Conservation (phyloP, 345 rosid species). For the Eucalyptus sideroxylon region DNA sequence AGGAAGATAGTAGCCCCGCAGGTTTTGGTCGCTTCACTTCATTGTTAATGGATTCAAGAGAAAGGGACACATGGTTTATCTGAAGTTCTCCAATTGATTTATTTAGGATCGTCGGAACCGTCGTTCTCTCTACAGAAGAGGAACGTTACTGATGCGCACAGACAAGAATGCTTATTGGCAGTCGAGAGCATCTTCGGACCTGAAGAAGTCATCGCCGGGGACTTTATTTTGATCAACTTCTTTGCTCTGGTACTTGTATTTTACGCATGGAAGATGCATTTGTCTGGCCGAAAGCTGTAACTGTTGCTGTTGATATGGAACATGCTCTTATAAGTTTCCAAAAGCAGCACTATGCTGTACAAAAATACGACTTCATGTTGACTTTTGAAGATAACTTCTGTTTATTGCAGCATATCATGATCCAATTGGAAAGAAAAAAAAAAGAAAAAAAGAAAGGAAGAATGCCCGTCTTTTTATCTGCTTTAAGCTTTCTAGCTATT, state of each 20-base stretch:
- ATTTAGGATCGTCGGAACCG: slow-evolving; percentile 12
- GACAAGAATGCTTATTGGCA: slow-evolving; percentile 50
- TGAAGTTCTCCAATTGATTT: background rate
- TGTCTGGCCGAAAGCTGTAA: background rate
- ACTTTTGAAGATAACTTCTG: background rate
- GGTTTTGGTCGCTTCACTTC: slow-evolving; percentile 7
- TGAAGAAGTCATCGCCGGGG: slow-evolving; percentile 33
- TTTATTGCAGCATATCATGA: background rate
- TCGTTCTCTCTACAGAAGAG: slow-evolving; percentile 21
- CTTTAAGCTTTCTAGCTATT: background rate
- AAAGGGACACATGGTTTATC: background rate
- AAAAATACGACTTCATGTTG: accelerated
- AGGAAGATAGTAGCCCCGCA: slow-evolving; percentile 2
- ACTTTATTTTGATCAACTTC: slow-evolving; percentile 70
- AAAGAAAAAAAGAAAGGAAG: background rate
- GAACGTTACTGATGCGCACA: slow-evolving; percentile 33
- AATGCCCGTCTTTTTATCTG: background rate
- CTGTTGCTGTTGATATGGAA: background rate
- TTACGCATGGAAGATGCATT: background rate
- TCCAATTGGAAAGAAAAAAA: background rate
- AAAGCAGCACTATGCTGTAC: background rate
- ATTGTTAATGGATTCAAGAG: too few relatives aligned
- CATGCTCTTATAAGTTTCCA: background rate
- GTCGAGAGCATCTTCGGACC: slow-evolving; percentile 41
- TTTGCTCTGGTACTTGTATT: slow-evolving; percentile 63